These are phyloP conservation scores for Trichophyton benhamiae DNA, from an alignment of 2,329 filamentous ascomycete genomes.

Conservation along the genomic window DNA sequence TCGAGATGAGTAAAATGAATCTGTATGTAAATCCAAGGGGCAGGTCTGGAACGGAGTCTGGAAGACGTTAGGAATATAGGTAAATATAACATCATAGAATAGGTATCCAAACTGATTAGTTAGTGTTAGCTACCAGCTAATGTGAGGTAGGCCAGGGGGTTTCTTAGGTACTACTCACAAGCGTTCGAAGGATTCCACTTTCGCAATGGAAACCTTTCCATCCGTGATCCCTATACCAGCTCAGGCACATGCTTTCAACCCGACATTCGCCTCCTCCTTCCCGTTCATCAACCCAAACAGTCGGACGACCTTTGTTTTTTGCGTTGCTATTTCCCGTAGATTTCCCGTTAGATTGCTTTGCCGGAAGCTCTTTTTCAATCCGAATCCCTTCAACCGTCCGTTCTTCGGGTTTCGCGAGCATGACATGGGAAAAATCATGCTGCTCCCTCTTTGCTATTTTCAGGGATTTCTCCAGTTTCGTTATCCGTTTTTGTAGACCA, in stretches of 20 bases:
- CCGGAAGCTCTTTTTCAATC: constrained; percentile 46
- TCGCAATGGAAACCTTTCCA: constrained; percentile 96
- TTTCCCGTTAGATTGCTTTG: constrained; percentile 10
- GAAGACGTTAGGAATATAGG: constrained; percentile 92
- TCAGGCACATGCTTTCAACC: constrained; percentile 90
- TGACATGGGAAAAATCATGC: constrained; percentile 83
- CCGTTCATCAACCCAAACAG: constrained; percentile 72
- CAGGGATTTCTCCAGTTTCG: constrained; percentile 74
- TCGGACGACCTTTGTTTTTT: constrained; percentile 39
- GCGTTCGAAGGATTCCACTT: constrained; percentile 79
- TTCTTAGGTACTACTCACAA: constrained; percentile 31
- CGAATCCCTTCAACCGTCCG: constrained; percentile 66
- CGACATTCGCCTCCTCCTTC: constrained; percentile 61
- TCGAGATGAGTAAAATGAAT: constrained; percentile 79
- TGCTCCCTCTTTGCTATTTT: constrained; percentile 74
- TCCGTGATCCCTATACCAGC: constrained; percentile 65
- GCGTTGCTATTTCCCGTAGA: constrained; percentile 13
- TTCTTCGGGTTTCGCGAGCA: constrained; percentile 61
- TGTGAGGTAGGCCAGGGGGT: not conserved
- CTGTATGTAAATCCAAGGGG: constrained; percentile 82
- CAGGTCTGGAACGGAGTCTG: constrained; percentile 92
- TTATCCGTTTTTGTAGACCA: constrained; percentile 85
- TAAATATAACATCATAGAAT: constrained; percentile 85
- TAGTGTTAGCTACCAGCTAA: not conserved
- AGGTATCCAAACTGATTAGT: constrained; percentile 56